Evolutionary conservation across 768 basidiomycete genomes (phyloP).

Genomic region (Solioccasus polychromus): DNA sequence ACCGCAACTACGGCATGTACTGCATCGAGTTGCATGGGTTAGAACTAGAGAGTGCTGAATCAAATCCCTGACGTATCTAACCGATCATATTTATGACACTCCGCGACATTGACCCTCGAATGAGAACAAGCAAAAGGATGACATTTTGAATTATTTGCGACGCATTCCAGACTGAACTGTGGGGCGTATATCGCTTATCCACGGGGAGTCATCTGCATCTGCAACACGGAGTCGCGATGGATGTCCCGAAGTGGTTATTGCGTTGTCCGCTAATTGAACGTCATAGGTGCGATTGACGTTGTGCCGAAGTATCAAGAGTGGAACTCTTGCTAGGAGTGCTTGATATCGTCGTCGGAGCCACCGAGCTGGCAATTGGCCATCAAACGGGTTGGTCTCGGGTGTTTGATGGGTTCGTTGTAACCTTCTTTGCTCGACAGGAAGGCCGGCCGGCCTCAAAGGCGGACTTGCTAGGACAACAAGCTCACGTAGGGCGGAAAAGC

Average conservation of each 20-base stretch:
- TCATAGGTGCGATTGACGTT: constrained; percentile 21
- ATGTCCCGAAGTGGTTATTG: constrained; percentile 21
- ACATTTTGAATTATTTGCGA: constrained; percentile 4
- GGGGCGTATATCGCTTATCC: constrained; percentile 26
- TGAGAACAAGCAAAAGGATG: background rate
- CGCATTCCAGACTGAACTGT: background rate
- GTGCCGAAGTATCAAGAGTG: constrained; percentile 44
- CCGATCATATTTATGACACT: constrained; percentile 11
- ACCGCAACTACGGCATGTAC: constrained; percentile 82
- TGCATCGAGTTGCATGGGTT: constrained; percentile 86
- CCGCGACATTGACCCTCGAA: background rate
- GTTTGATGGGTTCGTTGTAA: background rate
- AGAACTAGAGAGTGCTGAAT: constrained; percentile 53
- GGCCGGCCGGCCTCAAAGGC: constrained; percentile 22
- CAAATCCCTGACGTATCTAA: constrained; percentile 24
- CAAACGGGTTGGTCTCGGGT: constrained; percentile 10
- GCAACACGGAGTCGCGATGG: constrained; percentile 20
- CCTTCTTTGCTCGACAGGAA: constrained; percentile 30
- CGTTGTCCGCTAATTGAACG: constrained; percentile 33
- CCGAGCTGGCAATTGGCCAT: constrained; percentile 18
- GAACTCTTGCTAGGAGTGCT: constrained; percentile 56
- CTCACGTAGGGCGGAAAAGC: constrained; percentile 46
- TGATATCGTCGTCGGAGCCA: constrained; percentile 53
- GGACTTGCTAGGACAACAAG: constrained; percentile 43
- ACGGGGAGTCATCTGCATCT: constrained; percentile 33